Evolutionary conservation across 345 rosid species (phyloP), one percentile per base, ranked within the genome.

Genomic region (Sapria himalayana): DNA sequence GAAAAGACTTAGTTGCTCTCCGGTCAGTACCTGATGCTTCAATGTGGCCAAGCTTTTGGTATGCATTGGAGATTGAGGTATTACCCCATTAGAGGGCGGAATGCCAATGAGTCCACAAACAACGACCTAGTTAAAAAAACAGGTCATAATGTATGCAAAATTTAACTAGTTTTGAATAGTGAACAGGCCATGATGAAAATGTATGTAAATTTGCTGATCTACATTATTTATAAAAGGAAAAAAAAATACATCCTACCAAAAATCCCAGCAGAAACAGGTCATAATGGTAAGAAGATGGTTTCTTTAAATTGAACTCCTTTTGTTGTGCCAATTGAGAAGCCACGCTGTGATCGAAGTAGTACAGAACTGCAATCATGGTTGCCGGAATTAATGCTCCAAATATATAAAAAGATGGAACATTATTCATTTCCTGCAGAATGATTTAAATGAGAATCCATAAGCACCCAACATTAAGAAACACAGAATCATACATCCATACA

Each of bases 41-140:
- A 81, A 63, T 41, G 94, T 78, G 42, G 97, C 89, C 58, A 86
- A 66, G 73, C 89, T 73, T 46, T 86, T 86, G 6, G 97, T 86
- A 50, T 86, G 97, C 97, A 86, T 86, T 25, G 97, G 97, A 33
- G 97, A 86, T 48, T 86, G 94, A 7, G 97, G 97, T 45, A 86
- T 81, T 42, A 86, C 97, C 43, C 97, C 97, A 54, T 86, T 86
- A 32, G 97, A 72, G 37, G 97, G 94, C 19, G 97, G 97, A 42
- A 86, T 76, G 56, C 94, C 97, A 46, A 86, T 63, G 33, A 86
- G 82, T 43, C 97, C 97, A 20, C 97, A 81, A 39, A 86, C 31
- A 34, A 86, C 66, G 33, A 76, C 77, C 97, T 86, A n/a, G n/a
- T n/a, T n/a, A n/a, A n/a, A n/a, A n/a, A n/a, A n/a, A n/a, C n/a